Evolutionary conservation across 805 yeast species (phyloP).

Genomic region (Henningerozyma blattae): DNA sequence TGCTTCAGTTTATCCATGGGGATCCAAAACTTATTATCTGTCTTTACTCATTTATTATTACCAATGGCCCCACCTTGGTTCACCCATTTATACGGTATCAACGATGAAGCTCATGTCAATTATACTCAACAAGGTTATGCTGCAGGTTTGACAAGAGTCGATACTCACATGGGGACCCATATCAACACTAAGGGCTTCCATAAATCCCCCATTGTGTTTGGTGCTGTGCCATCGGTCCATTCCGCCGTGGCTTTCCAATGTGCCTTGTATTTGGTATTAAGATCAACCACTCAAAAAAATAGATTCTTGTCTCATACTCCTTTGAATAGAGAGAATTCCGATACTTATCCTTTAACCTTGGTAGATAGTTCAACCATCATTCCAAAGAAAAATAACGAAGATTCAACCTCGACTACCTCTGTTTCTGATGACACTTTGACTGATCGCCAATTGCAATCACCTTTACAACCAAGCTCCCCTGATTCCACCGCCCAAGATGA

Average conservation of each 20-base stretch:
- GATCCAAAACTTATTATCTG: constrained; percentile 46
- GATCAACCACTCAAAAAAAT: constrained; percentile 16
- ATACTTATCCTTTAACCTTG: neutral
- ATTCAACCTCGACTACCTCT: neutral
- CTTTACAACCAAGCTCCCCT: neutral
- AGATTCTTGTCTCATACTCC: constrained; percentile 6
- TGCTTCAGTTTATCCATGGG: constrained; percentile 46
- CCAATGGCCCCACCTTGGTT: constrained; percentile 76
- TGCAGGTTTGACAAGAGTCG: constrained; percentile 60
- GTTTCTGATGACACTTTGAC: neutral
- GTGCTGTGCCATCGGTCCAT: constrained; percentile 51
- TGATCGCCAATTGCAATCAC: neutral
- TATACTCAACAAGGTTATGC: constrained; percentile 59
- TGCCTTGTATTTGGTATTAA: constrained; percentile 32
- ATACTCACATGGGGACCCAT: constrained; percentile 49
- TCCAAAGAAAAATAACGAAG: neutral
- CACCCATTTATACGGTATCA: constrained; percentile 47
- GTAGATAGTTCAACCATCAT: neutral
- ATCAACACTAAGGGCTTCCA: constrained; percentile 52
- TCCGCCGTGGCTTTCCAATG: constrained; percentile 51
- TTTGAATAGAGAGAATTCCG: neutral
- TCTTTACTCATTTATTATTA: constrained; percentile 44
- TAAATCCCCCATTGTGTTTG: constrained; percentile 57
- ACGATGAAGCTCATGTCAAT: constrained; percentile 34
- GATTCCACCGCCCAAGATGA: neutral